Evolutionary conservation across 1,139 yeast species (phyloP).

Genomic region (Yamadazyma oceani): DNA sequence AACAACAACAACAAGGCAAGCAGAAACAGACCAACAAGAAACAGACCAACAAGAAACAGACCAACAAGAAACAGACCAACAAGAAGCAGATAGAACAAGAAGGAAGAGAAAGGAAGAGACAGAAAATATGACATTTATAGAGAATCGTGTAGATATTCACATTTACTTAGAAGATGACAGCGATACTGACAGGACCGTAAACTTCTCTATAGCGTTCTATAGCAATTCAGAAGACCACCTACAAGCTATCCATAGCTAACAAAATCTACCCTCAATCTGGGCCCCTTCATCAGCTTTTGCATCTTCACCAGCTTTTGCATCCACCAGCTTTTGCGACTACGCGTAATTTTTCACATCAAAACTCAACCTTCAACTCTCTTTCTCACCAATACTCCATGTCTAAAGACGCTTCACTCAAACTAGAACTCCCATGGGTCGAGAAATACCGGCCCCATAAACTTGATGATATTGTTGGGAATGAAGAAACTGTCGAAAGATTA

Average conservation of each 20-base stretch:
- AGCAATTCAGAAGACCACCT: no score
- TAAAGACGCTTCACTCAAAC: conserved; percentile 17
- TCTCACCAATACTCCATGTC: conserved; percentile 8
- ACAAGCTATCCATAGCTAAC: no score
- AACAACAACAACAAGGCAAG: neutral
- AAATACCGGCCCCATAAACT: conserved; percentile 83
- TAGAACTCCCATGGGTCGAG: conserved; percentile 77
- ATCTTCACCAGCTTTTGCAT: no score
- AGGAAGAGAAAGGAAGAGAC: neutral
- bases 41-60: conserved; percentile 1
- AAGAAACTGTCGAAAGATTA: conserved; percentile 82
- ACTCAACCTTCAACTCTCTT: neutral
- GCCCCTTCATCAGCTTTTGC: neutral
- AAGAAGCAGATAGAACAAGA: neutral
- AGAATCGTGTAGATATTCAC: no score
- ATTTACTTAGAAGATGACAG: no score
- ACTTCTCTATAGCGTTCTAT: no score
- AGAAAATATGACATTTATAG: neutral
- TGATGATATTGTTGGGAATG: conserved; percentile 89
- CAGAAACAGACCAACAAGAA: conserved; percentile 3
- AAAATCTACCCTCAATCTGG: no score
- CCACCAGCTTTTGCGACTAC: conserved; percentile 2
- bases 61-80: conserved; percentile 1
- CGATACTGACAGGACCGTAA: no score
- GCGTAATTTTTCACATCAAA: conserved; percentile 8